Evolutionary conservation across 441 rosid genomes (phyloP).

Genomic region (Pelargonium cotyledonis): DNA sequence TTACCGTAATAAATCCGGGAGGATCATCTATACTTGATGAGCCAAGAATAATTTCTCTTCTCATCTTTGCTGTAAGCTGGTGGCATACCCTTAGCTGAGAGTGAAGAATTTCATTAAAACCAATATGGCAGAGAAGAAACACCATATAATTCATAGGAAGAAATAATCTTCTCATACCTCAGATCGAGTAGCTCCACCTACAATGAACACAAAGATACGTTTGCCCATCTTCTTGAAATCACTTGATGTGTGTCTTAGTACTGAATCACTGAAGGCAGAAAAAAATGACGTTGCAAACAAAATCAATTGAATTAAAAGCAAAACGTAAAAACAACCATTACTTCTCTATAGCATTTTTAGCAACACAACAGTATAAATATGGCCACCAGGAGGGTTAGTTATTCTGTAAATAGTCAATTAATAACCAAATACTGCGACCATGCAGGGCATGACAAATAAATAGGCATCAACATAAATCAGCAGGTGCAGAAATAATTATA

Average conservation of each 20-base stretch:
- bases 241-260: conserved; percentile 66
- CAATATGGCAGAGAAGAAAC: background rate
- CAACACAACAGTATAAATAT: background rate
- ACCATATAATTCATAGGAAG: background rate
- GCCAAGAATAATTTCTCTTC: conserved; percentile 84
- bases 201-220: conserved; percentile 77
- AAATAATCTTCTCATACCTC: conserved; percentile 48
- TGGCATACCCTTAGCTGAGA: conserved; percentile 86
- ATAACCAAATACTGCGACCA: background rate
- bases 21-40: conserved; percentile 92
- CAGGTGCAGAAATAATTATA: too few relatives aligned
- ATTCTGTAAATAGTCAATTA: background rate
- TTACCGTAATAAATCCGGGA: conserved; percentile 79
- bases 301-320: background rate
- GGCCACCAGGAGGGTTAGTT: background rate
- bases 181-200: conserved; percentile 96
- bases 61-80: conserved; percentile 72
- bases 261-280: conserved; percentile 51
- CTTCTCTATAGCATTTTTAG: background rate
- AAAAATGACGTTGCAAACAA: background rate
- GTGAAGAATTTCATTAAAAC: background rate
- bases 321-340: background rate
- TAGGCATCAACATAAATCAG: too few relatives aligned
- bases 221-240: conserved; percentile 90
- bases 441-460: background rate